phyloP scores from a whole-genome alignment of 2,329 filamentous ascomycete genomes.

The Myriosclerotinia curreyana region DNA sequence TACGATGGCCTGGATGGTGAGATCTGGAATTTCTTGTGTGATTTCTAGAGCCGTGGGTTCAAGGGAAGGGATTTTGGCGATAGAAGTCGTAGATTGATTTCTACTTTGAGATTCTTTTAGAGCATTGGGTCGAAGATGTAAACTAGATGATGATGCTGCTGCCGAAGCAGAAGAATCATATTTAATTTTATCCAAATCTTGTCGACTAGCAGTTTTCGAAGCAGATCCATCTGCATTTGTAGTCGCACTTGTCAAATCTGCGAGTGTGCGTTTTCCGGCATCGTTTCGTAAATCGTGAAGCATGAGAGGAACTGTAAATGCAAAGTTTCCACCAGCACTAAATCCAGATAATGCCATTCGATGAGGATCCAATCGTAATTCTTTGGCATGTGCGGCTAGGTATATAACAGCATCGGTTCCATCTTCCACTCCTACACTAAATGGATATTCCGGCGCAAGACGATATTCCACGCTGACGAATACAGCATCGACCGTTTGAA shows the following conservation, averaged over 20 bases:
- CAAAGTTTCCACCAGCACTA: constrained; percentile 48
- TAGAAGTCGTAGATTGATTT: constrained; percentile 26
- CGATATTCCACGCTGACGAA: constrained; percentile 66
- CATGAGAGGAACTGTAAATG: constrained; percentile 42
- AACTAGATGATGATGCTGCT: background rate
- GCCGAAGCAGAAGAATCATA: background rate
- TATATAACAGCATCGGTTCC: constrained; percentile 63
- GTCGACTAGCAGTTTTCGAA: background rate
- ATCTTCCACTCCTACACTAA: constrained; percentile 64
- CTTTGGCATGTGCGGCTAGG: constrained; percentile 53
- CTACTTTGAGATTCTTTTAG: background rate
- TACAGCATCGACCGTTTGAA: constrained; percentile 52
- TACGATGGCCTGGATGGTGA: constrained; percentile 51
- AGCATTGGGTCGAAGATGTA: constrained; percentile 5
- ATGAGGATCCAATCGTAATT: constrained; percentile 55
- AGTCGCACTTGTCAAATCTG: constrained; percentile 14
- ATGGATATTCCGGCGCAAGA: constrained; percentile 62
- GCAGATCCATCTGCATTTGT: background rate
- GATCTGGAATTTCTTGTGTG: constrained; percentile 40
- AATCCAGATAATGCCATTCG: constrained; percentile 61
- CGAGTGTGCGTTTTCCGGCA: constrained; percentile 41
- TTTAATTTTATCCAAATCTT: constrained; percentile 1
- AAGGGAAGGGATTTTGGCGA: constrained; percentile 36
- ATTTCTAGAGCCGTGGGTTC: constrained; percentile 38
- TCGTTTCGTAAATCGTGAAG: constrained; percentile 45